phyloP scores from a whole-genome alignment of 2,329 filamentous ascomycete species.

The Ceratocystis smalleyi region DNA sequence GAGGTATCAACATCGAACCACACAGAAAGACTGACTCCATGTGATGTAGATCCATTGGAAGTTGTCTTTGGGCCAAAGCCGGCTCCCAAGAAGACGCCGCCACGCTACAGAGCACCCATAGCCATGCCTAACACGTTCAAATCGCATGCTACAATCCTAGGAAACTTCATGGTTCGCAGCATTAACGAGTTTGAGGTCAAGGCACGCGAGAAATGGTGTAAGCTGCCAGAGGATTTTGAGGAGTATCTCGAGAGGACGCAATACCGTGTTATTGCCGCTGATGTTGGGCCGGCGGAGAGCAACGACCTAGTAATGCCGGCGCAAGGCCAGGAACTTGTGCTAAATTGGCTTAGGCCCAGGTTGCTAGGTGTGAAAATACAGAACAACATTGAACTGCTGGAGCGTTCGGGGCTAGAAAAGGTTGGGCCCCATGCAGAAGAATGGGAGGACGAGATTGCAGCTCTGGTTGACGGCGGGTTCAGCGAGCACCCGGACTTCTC shows the following conservation, averaged over 20 bases:
- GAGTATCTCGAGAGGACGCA: neutral
- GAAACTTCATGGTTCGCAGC: conserved; percentile 21
- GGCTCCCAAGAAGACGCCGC: neutral
- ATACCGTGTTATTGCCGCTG: neutral
- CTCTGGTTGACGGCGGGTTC: neutral
- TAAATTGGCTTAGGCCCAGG: conserved; percentile 2
- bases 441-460: neutral
- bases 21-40: conserved; percentile 28
- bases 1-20: conserved; percentile 18
- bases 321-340: neutral
- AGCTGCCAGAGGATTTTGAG: conserved; percentile 4
- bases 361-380: neutral
- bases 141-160: conserved; percentile 7
- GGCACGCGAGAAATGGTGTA: conserved; percentile 21
- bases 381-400: conserved; percentile 18
- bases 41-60: conserved; percentile 34
- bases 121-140: conserved; percentile 11
- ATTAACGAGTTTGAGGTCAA: conserved; percentile 23
- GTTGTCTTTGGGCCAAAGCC: conserved; percentile 25
- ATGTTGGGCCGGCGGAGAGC: neutral
- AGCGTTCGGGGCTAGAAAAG: neutral
- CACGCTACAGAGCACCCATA: neutral
- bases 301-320: neutral
- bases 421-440: neutral
- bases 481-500: neutral